These are phyloP conservation scores for Aquilaria yunnanensis DNA, from an alignment of 345 rosid species.

Conservation along the genomic window DNA sequence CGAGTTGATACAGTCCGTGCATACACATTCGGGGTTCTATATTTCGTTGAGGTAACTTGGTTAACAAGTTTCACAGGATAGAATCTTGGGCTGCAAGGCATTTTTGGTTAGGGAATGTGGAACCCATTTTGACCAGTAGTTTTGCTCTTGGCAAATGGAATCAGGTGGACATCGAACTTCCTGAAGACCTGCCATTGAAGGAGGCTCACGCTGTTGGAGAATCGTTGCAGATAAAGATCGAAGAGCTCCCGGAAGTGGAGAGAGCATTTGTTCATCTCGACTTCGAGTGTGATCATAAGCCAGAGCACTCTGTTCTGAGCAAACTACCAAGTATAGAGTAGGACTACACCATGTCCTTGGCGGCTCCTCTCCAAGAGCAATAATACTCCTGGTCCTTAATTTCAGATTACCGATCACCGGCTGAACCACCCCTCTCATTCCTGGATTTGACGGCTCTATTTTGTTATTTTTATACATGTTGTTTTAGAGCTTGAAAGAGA, in stretches of 20 bases:
- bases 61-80: neutral
- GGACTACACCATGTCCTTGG: too few species aligned
- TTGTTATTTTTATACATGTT: too few species aligned
- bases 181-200: constrained; percentile 66
- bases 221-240: constrained; percentile 66
- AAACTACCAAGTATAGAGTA: constrained; percentile 25
- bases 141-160: neutral
- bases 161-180: constrained; percentile 76
- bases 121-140: neutral
- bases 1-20: constrained; percentile 91
- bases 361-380: too few species aligned
- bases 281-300: constrained; percentile 66
- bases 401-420: too few species aligned
- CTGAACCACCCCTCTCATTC: too few species aligned
- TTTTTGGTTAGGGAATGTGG: neutral
- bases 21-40: constrained; percentile 79
- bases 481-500: too few species aligned
- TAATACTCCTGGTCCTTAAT: too few species aligned
- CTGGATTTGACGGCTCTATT: too few species aligned
- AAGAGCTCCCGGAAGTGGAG: constrained; percentile 79
- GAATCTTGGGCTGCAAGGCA: neutral
- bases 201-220: constrained; percentile 84
- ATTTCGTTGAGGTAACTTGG: constrained; percentile 74
- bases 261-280: constrained; percentile 89
- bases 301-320: constrained; percentile 57